Conservation (phyloP, 495 filamentous ascomycete species). For the Penicillium ochrochloron region DNA sequence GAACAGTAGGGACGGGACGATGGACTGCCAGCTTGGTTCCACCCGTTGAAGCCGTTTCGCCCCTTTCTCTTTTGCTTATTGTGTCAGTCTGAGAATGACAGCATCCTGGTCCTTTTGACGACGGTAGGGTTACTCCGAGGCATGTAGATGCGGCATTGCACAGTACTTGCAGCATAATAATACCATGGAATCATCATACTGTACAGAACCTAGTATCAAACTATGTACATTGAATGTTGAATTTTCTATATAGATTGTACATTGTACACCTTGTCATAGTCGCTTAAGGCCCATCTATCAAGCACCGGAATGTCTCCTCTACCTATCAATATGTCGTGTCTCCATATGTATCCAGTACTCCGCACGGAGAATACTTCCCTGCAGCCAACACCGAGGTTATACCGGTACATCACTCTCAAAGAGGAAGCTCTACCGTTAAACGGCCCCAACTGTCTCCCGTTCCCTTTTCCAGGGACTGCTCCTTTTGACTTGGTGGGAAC, state of each 20-base stretch:
- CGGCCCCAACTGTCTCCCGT: not conserved
- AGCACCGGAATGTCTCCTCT: not conserved
- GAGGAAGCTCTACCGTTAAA: constrained; percentile 1
- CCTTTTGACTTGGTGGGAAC: not conserved
- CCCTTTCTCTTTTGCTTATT: not conserved
- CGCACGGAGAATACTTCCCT: not conserved
- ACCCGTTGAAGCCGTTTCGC: constrained; percentile 20
- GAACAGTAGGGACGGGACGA: not conserved
- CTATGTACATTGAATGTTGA: not conserved
- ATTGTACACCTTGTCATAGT: no score
- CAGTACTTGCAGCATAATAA: not conserved
- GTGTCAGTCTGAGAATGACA: constrained; percentile 6
- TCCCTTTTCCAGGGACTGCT: not conserved
- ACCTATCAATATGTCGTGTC: not conserved
- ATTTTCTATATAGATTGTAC: not conserved
- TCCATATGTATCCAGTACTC: no score
- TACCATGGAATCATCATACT: not conserved
- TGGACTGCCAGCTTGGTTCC: constrained; percentile 6
- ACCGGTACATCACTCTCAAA: constrained; percentile 1
- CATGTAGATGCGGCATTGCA: not conserved
- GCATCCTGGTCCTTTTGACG: not conserved
- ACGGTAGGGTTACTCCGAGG: not conserved
- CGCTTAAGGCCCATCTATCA: not conserved
- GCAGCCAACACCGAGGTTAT: not conserved
- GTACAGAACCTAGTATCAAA: not conserved